Evolutionary conservation across 495 filamentous ascomycete species (phyloP).

Genomic region (Ramalina peruviana): DNA sequence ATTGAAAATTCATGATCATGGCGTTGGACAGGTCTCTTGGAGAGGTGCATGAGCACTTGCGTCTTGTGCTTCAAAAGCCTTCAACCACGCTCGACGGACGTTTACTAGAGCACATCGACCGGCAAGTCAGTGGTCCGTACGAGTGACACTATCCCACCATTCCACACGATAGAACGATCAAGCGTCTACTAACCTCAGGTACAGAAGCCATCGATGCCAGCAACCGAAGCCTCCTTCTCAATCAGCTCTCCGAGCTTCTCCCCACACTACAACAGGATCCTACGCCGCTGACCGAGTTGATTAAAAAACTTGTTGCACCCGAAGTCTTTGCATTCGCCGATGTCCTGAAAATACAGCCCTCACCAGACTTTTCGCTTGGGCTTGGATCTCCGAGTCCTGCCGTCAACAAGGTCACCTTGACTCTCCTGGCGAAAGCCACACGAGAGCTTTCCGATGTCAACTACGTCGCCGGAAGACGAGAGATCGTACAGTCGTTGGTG

Average conservation of each 20-base stretch:
- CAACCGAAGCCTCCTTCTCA: constrained; percentile 21
- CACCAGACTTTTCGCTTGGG: constrained; percentile 33
- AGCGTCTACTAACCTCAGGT: background rate
- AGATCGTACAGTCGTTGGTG: constrained; percentile 46
- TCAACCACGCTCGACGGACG: constrained; percentile 3
- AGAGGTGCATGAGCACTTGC: constrained; percentile 4
- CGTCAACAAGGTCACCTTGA: constrained; percentile 56
- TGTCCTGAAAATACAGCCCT: constrained; percentile 30
- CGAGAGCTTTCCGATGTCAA: constrained; percentile 45
- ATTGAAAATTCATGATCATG: background rate
- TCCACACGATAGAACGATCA: too few relatives aligned
- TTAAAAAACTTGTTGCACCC: constrained; percentile 22
- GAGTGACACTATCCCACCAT: background rate
- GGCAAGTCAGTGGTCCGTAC: constrained; percentile 8
- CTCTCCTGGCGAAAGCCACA: constrained; percentile 59
- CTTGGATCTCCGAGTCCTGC: constrained; percentile 47
- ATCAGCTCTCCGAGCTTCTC: constrained; percentile 32
- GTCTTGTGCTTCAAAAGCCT: constrained; percentile 4
- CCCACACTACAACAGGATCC: constrained; percentile 37
- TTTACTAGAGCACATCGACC: constrained; percentile 8
- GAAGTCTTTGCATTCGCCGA: constrained; percentile 29
- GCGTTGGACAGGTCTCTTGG: background rate
- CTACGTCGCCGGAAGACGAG: constrained; percentile 51
- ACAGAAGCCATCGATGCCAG: constrained; percentile 7
- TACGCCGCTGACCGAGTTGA: constrained; percentile 31